phyloP scores from a whole-genome alignment of 1,139 yeast species.

The Blastobotrys illinoisensis region DNA sequence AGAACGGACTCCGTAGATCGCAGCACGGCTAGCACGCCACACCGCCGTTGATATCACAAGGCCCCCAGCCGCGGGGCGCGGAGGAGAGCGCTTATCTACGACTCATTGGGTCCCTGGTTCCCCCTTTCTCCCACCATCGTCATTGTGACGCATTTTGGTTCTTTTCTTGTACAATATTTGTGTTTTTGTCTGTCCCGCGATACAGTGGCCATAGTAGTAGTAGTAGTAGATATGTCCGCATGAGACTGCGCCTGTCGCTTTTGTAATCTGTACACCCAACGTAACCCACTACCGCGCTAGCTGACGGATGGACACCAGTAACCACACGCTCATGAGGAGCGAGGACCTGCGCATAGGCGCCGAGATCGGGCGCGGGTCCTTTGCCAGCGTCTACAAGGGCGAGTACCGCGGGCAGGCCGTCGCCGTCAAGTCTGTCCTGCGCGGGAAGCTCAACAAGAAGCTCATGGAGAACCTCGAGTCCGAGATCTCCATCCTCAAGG shows the following conservation, averaged over 20 bases:
- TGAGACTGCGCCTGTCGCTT: not conserved
- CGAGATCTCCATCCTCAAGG: conserved; percentile 80
- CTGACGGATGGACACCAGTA: not conserved
- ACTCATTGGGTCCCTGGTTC: not conserved
- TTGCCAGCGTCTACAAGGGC: conserved; percentile 89
- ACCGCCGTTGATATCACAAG: not conserved
- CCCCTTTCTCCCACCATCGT: not conserved
- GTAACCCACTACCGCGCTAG: no score
- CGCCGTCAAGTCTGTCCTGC: conserved; percentile 82
- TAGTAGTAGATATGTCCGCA: not conserved
- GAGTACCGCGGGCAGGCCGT: conserved; percentile 51
- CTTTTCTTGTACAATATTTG: not conserved
- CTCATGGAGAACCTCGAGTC: conserved; percentile 84
- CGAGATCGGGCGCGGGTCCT: conserved; percentile 91
- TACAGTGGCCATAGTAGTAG: not conserved
- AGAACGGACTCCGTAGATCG: not conserved
- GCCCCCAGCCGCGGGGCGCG: not conserved
- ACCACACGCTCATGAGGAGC: not conserved
- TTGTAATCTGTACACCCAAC: not conserved
- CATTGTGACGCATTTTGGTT: not conserved
- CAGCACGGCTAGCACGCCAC: not conserved
- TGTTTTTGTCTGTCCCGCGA: not conserved
- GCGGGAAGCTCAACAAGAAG: conserved; percentile 80
- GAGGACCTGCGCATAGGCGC: conserved; percentile 43
- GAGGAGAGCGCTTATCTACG: not conserved